Evolutionary conservation across 2,329 filamentous ascomycete genomes (phyloP).

Genomic region (Colletotrichum camelliae): DNA sequence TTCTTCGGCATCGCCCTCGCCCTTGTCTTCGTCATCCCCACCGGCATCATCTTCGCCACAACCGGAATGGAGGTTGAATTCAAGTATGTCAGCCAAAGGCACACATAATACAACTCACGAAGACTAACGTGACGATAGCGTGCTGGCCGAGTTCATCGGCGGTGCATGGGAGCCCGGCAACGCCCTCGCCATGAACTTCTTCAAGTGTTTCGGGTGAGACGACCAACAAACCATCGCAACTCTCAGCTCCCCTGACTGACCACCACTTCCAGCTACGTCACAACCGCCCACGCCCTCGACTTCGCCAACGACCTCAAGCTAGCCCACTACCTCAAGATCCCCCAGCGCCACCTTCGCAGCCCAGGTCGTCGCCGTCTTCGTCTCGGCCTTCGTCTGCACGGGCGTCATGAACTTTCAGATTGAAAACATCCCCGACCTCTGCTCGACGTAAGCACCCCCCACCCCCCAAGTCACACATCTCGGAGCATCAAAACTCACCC

Average conservation of each 20-base stretch:
- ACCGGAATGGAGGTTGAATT: conserved; percentile 41
- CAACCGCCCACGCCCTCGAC: conserved; percentile 38
- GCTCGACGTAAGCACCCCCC: conserved; percentile 22
- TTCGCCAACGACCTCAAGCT: conserved; percentile 41
- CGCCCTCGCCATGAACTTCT: conserved; percentile 12
- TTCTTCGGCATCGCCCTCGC: conserved; percentile 47
- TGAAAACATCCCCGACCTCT: conserved; percentile 30
- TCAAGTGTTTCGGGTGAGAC: conserved; percentile 31
- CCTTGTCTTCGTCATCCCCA: conserved; percentile 47
- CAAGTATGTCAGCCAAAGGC: neutral
- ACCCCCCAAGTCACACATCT: neutral
- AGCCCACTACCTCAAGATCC: conserved; percentile 51
- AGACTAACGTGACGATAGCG: neutral
- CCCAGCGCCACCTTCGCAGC: conserved; percentile 39
- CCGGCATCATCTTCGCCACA: conserved; percentile 49
- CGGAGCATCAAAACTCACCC: neutral
- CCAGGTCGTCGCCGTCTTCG: conserved; percentile 38
- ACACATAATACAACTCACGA: no score
- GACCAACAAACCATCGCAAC: fast-evolving
- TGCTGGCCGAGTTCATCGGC: conserved; percentile 19
- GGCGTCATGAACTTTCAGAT: conserved; percentile 42
- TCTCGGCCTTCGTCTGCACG: conserved; percentile 37
- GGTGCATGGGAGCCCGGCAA: conserved; percentile 13
- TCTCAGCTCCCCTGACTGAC: neutral
- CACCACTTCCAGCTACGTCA: conserved; percentile 28